Percentiles rank a stretch among this genome's conserved stretches.
Evolutionary conservation across 192 early-diverging fungal genomes (phyloP).

Genomic region (Paraglomus brasilianum): DNA sequence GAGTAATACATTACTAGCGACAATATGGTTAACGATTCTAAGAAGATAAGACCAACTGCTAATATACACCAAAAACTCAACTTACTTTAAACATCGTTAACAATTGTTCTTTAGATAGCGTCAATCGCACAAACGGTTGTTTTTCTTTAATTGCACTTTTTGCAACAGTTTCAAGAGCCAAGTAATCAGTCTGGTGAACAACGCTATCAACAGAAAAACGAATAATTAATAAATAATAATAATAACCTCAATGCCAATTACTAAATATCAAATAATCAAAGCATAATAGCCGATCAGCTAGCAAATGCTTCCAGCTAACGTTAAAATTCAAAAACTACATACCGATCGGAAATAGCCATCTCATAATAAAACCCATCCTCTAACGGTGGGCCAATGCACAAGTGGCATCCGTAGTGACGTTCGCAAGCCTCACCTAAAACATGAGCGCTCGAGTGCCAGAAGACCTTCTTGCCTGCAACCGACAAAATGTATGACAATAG

Average conservation of each 20-base stretch:
- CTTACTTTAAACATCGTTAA: slow-evolving; percentile 90
- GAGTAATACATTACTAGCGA: too few relatives aligned
- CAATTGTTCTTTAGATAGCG: slow-evolving; percentile 83
- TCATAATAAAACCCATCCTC: slow-evolving; percentile 95
- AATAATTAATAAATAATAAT: not conserved
- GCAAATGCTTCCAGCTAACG: too few relatives aligned
- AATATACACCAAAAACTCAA: not conserved
- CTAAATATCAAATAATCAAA: not conserved
- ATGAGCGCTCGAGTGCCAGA: slow-evolving; percentile 98
- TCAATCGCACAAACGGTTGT: slow-evolving; percentile 90
- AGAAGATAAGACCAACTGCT: not conserved
- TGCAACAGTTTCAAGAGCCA: slow-evolving; percentile 83
- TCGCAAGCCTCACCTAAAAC: slow-evolving; percentile 97
- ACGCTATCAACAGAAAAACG: slow-evolving; percentile 41
- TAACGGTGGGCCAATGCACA: slow-evolving; percentile 95
- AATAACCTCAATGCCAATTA: too few relatives aligned
- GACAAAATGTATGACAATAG: not conserved
- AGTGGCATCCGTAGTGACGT: slow-evolving; percentile 94
- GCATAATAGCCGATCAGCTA: too few relatives aligned
- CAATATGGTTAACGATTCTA: not conserved
- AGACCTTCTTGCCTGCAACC: slow-evolving; percentile 72
- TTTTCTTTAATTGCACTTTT: slow-evolving; percentile 91
- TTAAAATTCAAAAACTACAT: slow-evolving; percentile 5
- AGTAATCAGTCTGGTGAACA: slow-evolving; percentile 83
- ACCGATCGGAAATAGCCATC: slow-evolving; percentile 78